Evolutionary conservation across 345 rosid genomes (phyloP).

Genomic region (Raphanus sativus): DNA sequence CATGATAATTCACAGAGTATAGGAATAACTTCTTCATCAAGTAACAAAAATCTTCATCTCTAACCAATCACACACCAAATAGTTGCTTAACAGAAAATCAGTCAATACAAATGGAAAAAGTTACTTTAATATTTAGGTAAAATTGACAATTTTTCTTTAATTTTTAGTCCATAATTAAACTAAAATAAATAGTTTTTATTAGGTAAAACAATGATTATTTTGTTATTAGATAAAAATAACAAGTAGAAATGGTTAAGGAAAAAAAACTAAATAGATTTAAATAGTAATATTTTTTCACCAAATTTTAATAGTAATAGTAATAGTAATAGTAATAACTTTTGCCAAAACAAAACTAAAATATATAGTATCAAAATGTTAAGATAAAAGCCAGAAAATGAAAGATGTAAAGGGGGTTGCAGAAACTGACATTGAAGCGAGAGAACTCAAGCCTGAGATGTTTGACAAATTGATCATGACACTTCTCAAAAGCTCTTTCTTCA

Average conservation of each 20-base stretch:
- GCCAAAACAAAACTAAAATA: neutral
- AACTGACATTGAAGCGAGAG: constrained; percentile 68
- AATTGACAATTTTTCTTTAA: neutral
- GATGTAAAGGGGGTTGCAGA: neutral
- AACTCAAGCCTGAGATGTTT: constrained; percentile 70
- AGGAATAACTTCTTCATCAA: neutral
- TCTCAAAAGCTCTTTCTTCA: constrained; percentile 64
- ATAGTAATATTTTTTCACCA: neutral
- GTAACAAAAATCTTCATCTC: neutral
- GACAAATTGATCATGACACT: constrained; percentile 58
- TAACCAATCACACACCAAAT: neutral
- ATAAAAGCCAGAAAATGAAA: neutral
- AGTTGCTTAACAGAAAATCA: neutral
- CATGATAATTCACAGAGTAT: no score
- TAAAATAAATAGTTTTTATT: neutral
- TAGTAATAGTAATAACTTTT: neutral
- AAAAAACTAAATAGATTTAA: neutral
- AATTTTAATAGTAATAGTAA: neutral
- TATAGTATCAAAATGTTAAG: neutral
- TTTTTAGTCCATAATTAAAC: neutral
- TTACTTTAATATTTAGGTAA: neutral
- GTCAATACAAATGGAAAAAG: neutral
- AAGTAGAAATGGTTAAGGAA: neutral
- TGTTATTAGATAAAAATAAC: neutral
- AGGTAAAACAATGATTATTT: neutral